phyloP scores from a whole-genome alignment of 352 stramenopile species.

The Phytophthora meadii region DNA sequence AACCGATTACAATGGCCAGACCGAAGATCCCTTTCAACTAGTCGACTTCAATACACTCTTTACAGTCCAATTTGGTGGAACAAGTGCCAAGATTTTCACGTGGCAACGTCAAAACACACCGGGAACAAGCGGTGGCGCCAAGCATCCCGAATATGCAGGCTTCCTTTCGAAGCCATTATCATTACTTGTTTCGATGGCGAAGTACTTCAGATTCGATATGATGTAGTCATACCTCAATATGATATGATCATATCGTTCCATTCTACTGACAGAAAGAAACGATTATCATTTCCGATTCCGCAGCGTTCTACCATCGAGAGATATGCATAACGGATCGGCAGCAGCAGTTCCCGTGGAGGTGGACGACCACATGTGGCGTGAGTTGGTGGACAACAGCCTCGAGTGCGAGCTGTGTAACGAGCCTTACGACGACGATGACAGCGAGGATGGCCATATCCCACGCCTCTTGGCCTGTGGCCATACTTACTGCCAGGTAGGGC shows the following conservation, averaged over 20 bases:
- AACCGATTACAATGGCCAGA: too few relatives aligned
- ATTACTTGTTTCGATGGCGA: too few relatives aligned
- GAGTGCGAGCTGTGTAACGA: conserved; percentile 90
- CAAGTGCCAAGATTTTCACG: too few relatives aligned
- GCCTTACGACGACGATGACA: conserved; percentile 75
- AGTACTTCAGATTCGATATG: too few relatives aligned
- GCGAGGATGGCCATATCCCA: conserved; percentile 66
- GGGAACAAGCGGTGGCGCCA: too few relatives aligned
- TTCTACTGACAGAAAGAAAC: conserved; percentile 10
- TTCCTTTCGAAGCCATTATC: too few relatives aligned
- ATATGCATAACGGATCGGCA: conserved; percentile 22
- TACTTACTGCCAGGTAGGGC: conserved; percentile 81
- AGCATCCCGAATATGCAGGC: too few relatives aligned
- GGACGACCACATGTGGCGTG: conserved; percentile 75
- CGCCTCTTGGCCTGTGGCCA: conserved; percentile 80
- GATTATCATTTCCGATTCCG: too few relatives aligned
- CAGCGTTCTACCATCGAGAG: conserved; percentile 11
- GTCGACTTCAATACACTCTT: too few relatives aligned
- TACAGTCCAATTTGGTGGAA: too few relatives aligned
- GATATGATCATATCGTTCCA: conserved; percentile 15
- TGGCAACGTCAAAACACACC: too few relatives aligned
- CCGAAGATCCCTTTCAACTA: too few relatives aligned
- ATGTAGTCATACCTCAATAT: conserved; percentile 15
- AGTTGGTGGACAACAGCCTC: conserved; percentile 80
- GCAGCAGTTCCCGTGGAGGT: conserved; percentile 27